Evolutionary conservation across 169 alveolate species (phyloP).

Genomic region (Plasmodium vinckei): DNA sequence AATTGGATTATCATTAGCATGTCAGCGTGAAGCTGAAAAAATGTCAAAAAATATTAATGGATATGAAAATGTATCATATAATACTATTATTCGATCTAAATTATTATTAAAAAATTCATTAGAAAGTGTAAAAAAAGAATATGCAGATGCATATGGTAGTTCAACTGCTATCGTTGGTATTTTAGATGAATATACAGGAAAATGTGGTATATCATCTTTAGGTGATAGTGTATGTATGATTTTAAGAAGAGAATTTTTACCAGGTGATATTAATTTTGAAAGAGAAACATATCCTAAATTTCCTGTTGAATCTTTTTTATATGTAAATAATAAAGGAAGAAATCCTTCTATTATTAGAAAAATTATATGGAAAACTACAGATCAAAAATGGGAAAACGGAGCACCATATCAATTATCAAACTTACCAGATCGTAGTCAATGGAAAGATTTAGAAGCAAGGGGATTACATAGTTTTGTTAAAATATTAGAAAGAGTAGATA

Average conservation of each 20-base stretch:
- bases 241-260: conserved; percentile 78
- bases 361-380: conserved; percentile 79
- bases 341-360: conserved; percentile 79
- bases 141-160: conserved; percentile 83
- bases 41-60: conserved; percentile 61
- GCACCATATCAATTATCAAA: conserved; percentile 84
- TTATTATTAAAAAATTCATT: conserved; percentile 77
- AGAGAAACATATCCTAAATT: conserved; percentile 67
- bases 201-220: conserved; percentile 80
- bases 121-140: conserved; percentile 74
- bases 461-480: conserved; percentile 80
- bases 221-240: conserved; percentile 82
- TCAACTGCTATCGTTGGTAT: conserved; percentile 83
- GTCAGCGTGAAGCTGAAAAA: conserved; percentile 73
- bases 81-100: conserved; percentile 78
- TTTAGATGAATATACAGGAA: conserved; percentile 78
- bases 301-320: conserved; percentile 68
- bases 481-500: conserved; percentile 78
- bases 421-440: conserved; percentile 78
- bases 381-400: conserved; percentile 84
- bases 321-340: conserved; percentile 57
- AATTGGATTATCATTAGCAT: conserved; percentile 78
- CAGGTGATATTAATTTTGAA: conserved; percentile 77
- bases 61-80: conserved; percentile 74
- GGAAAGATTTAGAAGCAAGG: conserved; percentile 77